Percentiles rank a stretch among this genome's conserved stretches.
Conservation (phyloP, 129 eudicot species). For the Helianthus tuberosus region DNA sequence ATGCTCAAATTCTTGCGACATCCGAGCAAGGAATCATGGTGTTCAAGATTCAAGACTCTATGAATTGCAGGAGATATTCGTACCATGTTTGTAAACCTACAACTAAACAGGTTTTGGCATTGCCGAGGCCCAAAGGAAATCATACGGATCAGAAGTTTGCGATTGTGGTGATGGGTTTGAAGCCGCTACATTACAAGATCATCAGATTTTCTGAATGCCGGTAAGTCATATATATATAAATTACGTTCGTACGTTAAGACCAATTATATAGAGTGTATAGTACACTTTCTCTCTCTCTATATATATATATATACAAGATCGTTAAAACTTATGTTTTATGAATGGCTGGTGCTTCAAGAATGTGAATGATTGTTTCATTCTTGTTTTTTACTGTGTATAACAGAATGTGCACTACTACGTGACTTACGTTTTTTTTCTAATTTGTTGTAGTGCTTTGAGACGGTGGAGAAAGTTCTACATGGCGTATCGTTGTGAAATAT, state of each 20-base stretch:
- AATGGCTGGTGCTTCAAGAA: no score
- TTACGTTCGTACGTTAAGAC: no score
- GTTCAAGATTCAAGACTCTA: background rate
- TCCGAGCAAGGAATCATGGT: conserved; percentile 18
- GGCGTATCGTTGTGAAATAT: conserved; percentile 4
- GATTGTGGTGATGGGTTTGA: conserved; percentile 8
- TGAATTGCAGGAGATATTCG: background rate
- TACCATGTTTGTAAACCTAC: conserved; percentile 25
- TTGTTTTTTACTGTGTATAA: no score
- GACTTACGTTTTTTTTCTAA: background rate
- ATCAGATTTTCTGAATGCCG: background rate
- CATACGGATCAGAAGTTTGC: background rate
- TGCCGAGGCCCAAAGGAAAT: conserved; percentile 17
- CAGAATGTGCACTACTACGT: no score
- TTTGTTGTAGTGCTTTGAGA: no score
- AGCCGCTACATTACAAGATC: conserved; percentile 28
- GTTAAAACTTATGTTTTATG: no score
- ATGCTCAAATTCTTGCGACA: conserved; percentile 4
- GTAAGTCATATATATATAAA: no score
- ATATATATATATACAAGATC: no score
- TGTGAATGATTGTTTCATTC: no score
- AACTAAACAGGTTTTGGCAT: conserved; percentile 9
- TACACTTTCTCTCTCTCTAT: no score
- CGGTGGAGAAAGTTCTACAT: no score
- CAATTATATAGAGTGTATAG: no score